Percentiles rank a stretch among this genome's conserved stretches.
phyloP scores from a whole-genome alignment of 2,329 filamentous ascomycete species.

The Parasarocladium wereldwijsianum region DNA sequence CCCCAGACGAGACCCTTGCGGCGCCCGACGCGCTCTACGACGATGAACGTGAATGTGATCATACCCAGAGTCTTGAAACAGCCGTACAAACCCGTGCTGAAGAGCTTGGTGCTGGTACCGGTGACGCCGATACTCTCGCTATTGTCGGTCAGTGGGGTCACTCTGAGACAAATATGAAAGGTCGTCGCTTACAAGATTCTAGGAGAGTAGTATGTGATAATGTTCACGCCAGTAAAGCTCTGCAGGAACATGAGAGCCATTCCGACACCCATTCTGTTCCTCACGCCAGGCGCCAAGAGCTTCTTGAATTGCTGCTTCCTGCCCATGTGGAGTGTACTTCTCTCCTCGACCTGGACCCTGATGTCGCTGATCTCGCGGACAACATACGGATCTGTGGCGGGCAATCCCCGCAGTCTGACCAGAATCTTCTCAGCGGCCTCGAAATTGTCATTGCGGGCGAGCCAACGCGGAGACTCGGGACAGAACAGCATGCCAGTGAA shows the following conservation, averaged over 20 bases:
- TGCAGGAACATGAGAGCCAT: conserved; percentile 31
- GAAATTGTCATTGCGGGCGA: conserved; percentile 39
- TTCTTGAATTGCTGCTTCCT: conserved; percentile 15
- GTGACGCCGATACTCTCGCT: conserved; percentile 19
- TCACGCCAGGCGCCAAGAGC: conserved; percentile 19
- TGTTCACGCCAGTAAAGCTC: conserved; percentile 31
- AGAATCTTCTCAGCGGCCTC: conserved; percentile 22
- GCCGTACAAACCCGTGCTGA: conserved; percentile 26
- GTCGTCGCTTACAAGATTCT: conserved; percentile 6
- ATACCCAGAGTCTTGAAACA: conserved; percentile 21
- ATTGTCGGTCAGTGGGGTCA: background rate
- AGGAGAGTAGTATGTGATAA: conserved; percentile 39
- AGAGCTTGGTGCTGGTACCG: conserved; percentile 17
- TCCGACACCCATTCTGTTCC: conserved; percentile 26
- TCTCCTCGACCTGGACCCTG: conserved; percentile 32
- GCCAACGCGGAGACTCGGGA: conserved; percentile 41
- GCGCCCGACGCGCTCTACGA: conserved; percentile 32
- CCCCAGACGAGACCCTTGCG: conserved; percentile 30
- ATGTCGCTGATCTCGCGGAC: conserved; percentile 27
- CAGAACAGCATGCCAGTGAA: conserved; percentile 36
- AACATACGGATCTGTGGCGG: conserved; percentile 14
- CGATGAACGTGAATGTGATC: conserved; percentile 24
- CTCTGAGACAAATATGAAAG: background rate
- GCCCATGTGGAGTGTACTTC: conserved; percentile 12
- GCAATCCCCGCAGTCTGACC: conserved; percentile 15